These are phyloP conservation scores for Globisporangium cederbergense DNA, from an alignment of 352 stramenopile genomes.

Conservation along the genomic window DNA sequence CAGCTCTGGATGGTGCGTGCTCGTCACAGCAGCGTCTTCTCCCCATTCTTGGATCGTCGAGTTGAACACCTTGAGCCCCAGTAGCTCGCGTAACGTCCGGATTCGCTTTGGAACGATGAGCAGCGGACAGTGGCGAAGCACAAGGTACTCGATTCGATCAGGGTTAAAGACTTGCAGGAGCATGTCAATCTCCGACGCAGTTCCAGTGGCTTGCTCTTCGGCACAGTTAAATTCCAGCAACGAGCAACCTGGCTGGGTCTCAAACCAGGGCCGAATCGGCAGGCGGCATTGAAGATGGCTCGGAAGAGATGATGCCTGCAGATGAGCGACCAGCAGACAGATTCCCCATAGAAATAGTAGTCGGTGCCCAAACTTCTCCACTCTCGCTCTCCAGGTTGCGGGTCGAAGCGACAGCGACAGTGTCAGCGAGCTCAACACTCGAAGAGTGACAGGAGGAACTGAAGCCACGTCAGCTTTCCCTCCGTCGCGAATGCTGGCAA, in stretches of 20 bases:
- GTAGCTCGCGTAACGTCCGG: slow-evolving; percentile 14
- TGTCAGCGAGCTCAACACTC: background rate
- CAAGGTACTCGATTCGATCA: slow-evolving; percentile 19
- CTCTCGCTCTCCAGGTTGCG: background rate
- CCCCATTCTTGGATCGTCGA: slow-evolving; percentile 26
- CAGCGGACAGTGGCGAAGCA: slow-evolving; percentile 25
- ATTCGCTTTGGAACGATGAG: slow-evolving; percentile 20
- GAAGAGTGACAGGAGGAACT: background rate
- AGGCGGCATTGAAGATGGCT: slow-evolving; percentile 18
- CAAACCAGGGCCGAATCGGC: slow-evolving; percentile 27
- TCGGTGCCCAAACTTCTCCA: slow-evolving; percentile 15
- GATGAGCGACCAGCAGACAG: slow-evolving; percentile 15
- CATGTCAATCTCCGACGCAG: slow-evolving; percentile 15
- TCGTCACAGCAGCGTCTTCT: slow-evolving; percentile 9
- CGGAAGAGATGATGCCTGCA: slow-evolving; percentile 14
- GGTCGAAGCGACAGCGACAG: background rate
- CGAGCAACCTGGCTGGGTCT: slow-evolving; percentile 17
- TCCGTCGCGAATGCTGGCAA: background rate
- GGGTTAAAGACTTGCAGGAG: slow-evolving; percentile 16
- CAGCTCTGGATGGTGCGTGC: slow-evolving; percentile 10
- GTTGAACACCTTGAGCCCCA: slow-evolving; percentile 31
- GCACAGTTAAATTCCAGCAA: slow-evolving; percentile 28
- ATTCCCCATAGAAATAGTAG: slow-evolving; percentile 23
- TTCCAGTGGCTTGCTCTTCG: slow-evolving; percentile 9
- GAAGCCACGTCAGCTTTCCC: background rate